A percentile compares a stretch with the other conserved stretches of the same genome.
phyloP scores from a whole-genome alignment of 2,329 filamentous ascomycete species.

The Colletotrichum zoysiae region DNA sequence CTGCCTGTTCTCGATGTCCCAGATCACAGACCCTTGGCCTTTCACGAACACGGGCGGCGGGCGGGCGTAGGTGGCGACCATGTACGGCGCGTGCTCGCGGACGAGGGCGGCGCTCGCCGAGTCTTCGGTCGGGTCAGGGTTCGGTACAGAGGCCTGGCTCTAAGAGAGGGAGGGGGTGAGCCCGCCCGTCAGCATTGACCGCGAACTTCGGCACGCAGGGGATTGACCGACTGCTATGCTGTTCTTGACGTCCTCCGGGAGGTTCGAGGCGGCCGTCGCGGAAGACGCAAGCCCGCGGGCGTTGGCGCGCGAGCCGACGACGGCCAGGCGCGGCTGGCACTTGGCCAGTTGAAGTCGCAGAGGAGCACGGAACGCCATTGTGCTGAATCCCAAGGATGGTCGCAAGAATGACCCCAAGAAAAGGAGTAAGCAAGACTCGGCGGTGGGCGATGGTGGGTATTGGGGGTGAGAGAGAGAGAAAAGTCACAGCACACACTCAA shows the following conservation, averaged over 20 bases:
- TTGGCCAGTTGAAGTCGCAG: conserved; percentile 54
- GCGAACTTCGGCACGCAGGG: too few species aligned
- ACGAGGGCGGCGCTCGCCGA: conserved; percentile 82
- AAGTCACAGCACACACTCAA: background rate
- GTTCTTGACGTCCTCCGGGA: conserved; percentile 51
- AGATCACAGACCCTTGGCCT: conserved; percentile 88
- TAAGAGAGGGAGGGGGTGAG: conserved; percentile 1
- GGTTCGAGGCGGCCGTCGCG: conserved; percentile 52
- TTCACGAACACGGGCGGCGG: conserved; percentile 91
- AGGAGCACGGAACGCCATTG: conserved; percentile 57
- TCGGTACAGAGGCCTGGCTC: conserved; percentile 61
- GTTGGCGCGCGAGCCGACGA: conserved; percentile 46
- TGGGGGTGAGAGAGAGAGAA: conserved; percentile 4
- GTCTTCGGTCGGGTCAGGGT: conserved; percentile 79
- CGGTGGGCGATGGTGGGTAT: conserved; percentile 13
- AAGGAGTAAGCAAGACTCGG: background rate
- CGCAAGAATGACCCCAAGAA: background rate
- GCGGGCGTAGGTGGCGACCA: conserved; percentile 95
- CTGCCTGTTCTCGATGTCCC: conserved; percentile 87
- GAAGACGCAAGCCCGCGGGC: conserved; percentile 49
- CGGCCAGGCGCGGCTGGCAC: conserved; percentile 43
- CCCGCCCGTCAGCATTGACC: conserved; percentile 12
- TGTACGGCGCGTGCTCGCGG: conserved; percentile 82
- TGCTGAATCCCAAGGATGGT: background rate
- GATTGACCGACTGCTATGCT: conserved; percentile 50